A percentile compares a stretch with the other conserved stretches of the same genome.
phyloP scores from a whole-genome alignment of 805 yeast genomes.

The Yamadazyma endophytica region DNA sequence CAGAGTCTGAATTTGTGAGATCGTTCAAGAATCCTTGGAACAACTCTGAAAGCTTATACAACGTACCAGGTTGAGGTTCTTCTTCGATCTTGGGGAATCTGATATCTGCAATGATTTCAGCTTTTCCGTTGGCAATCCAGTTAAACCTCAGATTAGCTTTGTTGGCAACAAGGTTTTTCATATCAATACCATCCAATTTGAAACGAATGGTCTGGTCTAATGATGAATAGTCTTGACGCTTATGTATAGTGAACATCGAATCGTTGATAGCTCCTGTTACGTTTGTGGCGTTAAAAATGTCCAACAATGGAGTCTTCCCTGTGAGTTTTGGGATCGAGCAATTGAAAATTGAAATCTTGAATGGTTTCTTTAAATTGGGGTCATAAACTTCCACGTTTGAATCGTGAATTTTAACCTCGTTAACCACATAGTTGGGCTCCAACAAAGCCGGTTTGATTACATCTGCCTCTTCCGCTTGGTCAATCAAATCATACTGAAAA shows the following conservation, averaged over 20 bases:
- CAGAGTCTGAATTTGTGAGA: slow-evolving; percentile 10
- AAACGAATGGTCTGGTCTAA: slow-evolving; percentile 30
- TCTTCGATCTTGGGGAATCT: slow-evolving; percentile 51
- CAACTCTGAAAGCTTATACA: slow-evolving; percentile 20
- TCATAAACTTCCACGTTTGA: slow-evolving; percentile 41
- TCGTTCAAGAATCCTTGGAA: slow-evolving; percentile 24
- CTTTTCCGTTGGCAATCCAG: slow-evolving; percentile 70
- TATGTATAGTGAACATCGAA: slow-evolving; percentile 72
- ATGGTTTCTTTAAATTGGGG: slow-evolving; percentile 20
- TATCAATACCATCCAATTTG: slow-evolving; percentile 38
- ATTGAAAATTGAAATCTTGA: slow-evolving; percentile 57
- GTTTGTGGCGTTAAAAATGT: slow-evolving; percentile 64
- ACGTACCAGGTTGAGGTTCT: slow-evolving; percentile 15
- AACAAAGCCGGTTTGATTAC: slow-evolving; percentile 10
- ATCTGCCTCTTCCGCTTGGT: slow-evolving; percentile 22
- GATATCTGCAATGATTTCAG: slow-evolving; percentile 67
- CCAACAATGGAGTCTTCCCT: slow-evolving; percentile 55
- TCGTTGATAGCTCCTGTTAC: slow-evolving; percentile 73
- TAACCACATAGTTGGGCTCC: slow-evolving; percentile 30
- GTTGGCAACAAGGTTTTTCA: slow-evolving; percentile 25
- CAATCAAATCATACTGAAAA: slow-evolving; percentile 28
- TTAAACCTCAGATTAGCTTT: slow-evolving; percentile 48
- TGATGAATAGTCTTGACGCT: slow-evolving; percentile 51
- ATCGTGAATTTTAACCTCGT: slow-evolving; percentile 46
- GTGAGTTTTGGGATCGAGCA: slow-evolving; percentile 62